Evolutionary conservation across 1,284 basidiomycete species (phyloP).

Genomic region (Calocybe gambosa): DNA sequence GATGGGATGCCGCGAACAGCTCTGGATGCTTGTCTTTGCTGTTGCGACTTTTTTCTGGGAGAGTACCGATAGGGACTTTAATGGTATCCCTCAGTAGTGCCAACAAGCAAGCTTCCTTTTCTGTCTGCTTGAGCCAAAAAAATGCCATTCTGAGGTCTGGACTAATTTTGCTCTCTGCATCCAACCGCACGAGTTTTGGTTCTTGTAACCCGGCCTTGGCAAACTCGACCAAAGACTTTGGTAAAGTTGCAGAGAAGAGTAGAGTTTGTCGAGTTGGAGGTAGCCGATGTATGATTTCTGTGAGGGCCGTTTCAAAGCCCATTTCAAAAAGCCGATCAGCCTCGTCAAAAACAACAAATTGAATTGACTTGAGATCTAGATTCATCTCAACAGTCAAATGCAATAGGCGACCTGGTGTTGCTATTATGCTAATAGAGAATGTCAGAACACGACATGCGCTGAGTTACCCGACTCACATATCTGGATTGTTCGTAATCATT

Average conservation of each 20-base stretch:
- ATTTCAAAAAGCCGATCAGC: conserved; percentile 98
- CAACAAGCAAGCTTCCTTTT: conserved; percentile 93
- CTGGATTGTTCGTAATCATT: conserved; percentile 91
- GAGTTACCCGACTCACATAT: conserved; percentile 63
- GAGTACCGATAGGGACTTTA: conserved; percentile 60
- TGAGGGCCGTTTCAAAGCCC: conserved; percentile 91
- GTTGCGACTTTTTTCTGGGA: conserved; percentile 36
- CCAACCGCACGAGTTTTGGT: conserved; percentile 91
- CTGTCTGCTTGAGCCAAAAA: conserved; percentile 87
- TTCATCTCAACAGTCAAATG: conserved; percentile 98
- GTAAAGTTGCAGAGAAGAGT: conserved; percentile 94
- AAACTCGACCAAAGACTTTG: conserved; percentile 94
- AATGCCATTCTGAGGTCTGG: conserved; percentile 91
- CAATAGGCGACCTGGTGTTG: conserved; percentile 94
- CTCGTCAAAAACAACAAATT: conserved; percentile 97
- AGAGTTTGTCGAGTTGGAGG: conserved; percentile 86
- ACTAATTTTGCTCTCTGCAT: conserved; percentile 95
- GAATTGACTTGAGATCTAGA: conserved; percentile 81
- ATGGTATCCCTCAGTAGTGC: conserved; percentile 85
- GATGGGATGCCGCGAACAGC: conserved; percentile 66
- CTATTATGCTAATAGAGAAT: conserved; percentile 68
- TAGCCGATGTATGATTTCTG: conserved; percentile 87
- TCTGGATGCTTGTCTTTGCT: conserved; percentile 47
- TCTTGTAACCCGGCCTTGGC: conserved; percentile 94
- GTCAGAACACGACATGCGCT: conserved; percentile 7